phyloP scores from a whole-genome alignment of 2,329 filamentous ascomycete species.

The Alternaria brassicae region DNA sequence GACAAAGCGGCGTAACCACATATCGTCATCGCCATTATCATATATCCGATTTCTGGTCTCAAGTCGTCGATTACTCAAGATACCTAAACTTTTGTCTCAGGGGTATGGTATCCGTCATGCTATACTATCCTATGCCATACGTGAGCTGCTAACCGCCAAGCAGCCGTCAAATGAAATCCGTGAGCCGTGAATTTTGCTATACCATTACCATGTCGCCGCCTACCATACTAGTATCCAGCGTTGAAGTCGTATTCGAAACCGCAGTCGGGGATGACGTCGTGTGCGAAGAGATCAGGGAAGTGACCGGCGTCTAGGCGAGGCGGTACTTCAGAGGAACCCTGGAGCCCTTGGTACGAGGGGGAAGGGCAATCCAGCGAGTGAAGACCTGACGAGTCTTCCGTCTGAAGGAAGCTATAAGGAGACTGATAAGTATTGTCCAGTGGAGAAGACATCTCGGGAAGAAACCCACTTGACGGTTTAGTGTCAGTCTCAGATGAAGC shows the following conservation, averaged over 20 bases:
- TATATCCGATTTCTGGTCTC: background rate
- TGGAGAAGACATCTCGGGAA: background rate
- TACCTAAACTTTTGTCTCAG: background rate
- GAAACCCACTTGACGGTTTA: background rate
- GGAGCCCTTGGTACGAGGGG: background rate
- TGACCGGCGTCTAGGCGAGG: background rate
- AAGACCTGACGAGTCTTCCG: background rate
- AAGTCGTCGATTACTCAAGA: background rate
- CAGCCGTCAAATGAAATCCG: background rate
- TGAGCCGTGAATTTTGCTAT: background rate
- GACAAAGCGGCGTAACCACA: background rate
- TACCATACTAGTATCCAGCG: background rate
- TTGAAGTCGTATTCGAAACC: background rate
- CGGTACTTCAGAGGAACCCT: background rate
- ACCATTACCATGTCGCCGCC: background rate
- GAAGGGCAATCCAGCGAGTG: background rate
- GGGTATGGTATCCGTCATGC: background rate
- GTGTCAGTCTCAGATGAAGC: background rate
- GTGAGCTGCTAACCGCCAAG: background rate
- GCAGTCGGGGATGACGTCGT: background rate
- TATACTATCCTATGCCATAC: background rate
- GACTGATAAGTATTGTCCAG: background rate
- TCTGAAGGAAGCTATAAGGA: background rate
- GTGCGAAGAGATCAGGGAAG: background rate
- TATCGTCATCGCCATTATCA: too few relatives aligned